Evolutionary conservation across 345 rosid genomes (phyloP).

Genomic region (Aurinia saxatilis): DNA sequence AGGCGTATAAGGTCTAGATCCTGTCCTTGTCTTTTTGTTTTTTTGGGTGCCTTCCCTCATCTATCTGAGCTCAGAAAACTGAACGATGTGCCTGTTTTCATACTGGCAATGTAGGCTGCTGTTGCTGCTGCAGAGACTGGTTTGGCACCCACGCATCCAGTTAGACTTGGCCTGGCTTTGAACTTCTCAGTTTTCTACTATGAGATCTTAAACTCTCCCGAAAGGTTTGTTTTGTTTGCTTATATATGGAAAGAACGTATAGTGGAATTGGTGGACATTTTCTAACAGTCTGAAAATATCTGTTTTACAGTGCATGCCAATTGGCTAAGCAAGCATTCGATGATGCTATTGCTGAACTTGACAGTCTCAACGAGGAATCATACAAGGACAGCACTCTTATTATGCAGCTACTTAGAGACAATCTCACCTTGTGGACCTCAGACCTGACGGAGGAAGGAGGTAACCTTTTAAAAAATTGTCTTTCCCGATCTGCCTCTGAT

Average conservation of each 20-base stretch:
- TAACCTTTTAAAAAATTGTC: constrained; percentile 1
- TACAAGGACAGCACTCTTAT: constrained; percentile 98
- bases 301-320: constrained; percentile 78
- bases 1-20: constrained; percentile 35
- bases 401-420: constrained; percentile 96
- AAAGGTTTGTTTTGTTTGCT: constrained; percentile 26
- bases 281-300: neutral
- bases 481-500: neutral
- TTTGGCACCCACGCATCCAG: constrained; percentile 51
- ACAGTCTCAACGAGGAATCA: constrained; percentile 90
- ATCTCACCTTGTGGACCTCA: constrained; percentile 98
- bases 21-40: neutral
- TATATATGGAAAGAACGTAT: neutral
- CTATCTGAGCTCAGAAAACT: neutral
- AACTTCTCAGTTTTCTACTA: constrained; percentile 55
- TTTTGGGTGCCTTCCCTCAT: neutral
- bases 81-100: neutral
- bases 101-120: constrained; percentile 32
- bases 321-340: constrained; percentile 98
- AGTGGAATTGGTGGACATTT: neutral
- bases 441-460: constrained; percentile 97
- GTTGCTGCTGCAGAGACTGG: constrained; percentile 42
- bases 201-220: constrained; percentile 51
- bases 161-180: constrained; percentile 46
- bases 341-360: constrained; percentile 96